These are phyloP conservation scores for Croton laevigatus DNA, from an alignment of 441 rosid species.

Conservation along the genomic window DNA sequence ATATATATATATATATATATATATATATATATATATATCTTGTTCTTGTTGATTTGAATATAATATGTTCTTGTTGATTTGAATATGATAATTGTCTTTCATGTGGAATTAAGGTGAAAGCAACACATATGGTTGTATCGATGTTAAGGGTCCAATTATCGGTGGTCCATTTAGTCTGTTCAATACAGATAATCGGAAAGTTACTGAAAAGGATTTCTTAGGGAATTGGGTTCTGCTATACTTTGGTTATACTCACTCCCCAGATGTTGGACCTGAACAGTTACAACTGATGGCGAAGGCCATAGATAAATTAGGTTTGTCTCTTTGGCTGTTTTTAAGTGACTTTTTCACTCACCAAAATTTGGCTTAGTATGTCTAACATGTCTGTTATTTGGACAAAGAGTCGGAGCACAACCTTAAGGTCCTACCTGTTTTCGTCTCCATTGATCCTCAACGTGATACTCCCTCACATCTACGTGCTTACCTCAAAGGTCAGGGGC, in stretches of 20 bases:
- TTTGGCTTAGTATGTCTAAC: slow-evolving; percentile 28
- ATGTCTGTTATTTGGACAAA: slow-evolving; percentile 32
- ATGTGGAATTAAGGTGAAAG: slow-evolving; percentile 33
- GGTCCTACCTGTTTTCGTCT: slow-evolving; percentile 72
- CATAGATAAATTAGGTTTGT: slow-evolving; percentile 57
- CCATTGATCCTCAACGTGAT: slow-evolving; percentile 90
- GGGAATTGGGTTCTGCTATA: slow-evolving; percentile 80
- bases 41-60: slow-evolving; percentile 7
- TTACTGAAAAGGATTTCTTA: slow-evolving; percentile 49
- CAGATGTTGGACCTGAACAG: slow-evolving; percentile 86
- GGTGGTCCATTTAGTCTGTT: slow-evolving; percentile 74
- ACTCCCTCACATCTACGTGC: slow-evolving; percentile 64
- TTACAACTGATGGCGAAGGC: slow-evolving; percentile 51
- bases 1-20: no score
- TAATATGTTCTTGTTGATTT: not conserved
- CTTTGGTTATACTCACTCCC: slow-evolving; percentile 88
- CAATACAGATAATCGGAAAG: slow-evolving; percentile 44
- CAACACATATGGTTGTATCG: slow-evolving; percentile 1
- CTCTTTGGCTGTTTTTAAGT: not conserved
- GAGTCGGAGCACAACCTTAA: slow-evolving; percentile 49
- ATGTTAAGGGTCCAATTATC: slow-evolving; percentile 53
- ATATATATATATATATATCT: no score
- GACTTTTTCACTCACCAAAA: not conserved
- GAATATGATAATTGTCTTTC: not conserved
- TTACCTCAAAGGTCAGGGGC: slow-evolving; percentile 65